Evolutionary conservation across 192 early-diverging fungal genomes (phyloP).

Genomic region (Umbelopsis ramanniana): DNA sequence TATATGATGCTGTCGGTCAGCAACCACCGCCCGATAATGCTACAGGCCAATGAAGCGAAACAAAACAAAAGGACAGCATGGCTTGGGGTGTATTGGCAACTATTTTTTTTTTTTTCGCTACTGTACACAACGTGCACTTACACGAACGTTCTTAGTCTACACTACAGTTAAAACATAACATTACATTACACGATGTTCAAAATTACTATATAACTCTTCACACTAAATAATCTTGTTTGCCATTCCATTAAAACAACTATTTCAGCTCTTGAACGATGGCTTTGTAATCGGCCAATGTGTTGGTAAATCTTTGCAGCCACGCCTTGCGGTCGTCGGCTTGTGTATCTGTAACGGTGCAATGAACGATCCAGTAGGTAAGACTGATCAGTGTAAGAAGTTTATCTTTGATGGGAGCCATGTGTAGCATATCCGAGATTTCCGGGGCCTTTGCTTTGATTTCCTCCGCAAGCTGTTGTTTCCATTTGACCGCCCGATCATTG

Average conservation of each 20-base stretch:
- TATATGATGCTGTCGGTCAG: conserved; percentile 2
- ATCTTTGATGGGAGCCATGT: neutral
- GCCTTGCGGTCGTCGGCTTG: conserved; percentile 11
- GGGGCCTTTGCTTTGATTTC: neutral
- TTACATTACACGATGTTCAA: too few species aligned
- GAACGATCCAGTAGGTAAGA: neutral
- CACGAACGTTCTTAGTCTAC: too few species aligned
- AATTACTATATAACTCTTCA: too few species aligned
- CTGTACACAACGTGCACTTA: too few species aligned
- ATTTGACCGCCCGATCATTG: neutral
- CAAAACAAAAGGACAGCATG: neutral
- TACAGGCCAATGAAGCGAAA: neutral
- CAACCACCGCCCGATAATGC: conserved; percentile 1
- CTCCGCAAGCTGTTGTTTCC: neutral
- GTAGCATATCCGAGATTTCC: neutral
- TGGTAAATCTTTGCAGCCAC: neutral
- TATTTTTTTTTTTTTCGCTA: neutral
- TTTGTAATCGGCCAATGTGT: neutral
- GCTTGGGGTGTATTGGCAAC: neutral
- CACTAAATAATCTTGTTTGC: too few species aligned
- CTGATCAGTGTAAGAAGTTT: neutral
- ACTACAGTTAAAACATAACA: too few species aligned
- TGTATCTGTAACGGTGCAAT: conserved; percentile 9
- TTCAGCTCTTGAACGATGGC: neutral
- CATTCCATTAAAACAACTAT: neutral